These are phyloP conservation scores for Zanthoxylum bungeanum DNA, from an alignment of 345 rosid genomes.

Conservation along the genomic window DNA sequence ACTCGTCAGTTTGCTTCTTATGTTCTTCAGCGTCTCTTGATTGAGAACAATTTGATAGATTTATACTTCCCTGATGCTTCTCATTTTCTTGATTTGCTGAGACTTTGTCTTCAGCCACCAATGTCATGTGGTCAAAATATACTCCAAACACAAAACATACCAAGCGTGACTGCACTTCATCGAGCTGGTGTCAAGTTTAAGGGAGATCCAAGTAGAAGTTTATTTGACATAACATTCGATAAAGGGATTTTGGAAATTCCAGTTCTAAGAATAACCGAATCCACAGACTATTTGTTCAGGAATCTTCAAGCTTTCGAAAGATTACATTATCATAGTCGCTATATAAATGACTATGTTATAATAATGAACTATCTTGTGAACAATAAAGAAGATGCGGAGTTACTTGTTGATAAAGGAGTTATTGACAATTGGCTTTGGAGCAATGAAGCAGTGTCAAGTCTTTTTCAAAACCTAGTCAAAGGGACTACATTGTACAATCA, in stretches of 20 bases:
- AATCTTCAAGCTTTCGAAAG: not conserved
- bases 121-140: too few species aligned
- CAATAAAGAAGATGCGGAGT: constrained; percentile 12
- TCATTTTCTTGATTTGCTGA: not conserved
- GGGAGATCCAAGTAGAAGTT: not conserved
- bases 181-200: not conserved
- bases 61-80: too few species aligned
- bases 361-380: not conserved
- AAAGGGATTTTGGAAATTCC: not conserved
- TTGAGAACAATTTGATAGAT: too few species aligned
- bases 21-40: too few species aligned
- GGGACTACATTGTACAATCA: not conserved
- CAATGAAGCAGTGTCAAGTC: not conserved
- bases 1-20: not conserved
- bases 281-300: not conserved
- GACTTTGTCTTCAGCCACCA: not conserved
- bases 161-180: not conserved
- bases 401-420: constrained; percentile 8
- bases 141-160: not conserved
- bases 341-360: not conserved
- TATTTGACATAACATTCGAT: not conserved
- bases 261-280: not conserved
- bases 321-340: not conserved
- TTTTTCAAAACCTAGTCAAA: constrained; percentile 10
- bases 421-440: not conserved